Conservation (phyloP, 2,329 filamentous ascomycete genomes). For the Pseudofabraea citricarpa region DNA sequence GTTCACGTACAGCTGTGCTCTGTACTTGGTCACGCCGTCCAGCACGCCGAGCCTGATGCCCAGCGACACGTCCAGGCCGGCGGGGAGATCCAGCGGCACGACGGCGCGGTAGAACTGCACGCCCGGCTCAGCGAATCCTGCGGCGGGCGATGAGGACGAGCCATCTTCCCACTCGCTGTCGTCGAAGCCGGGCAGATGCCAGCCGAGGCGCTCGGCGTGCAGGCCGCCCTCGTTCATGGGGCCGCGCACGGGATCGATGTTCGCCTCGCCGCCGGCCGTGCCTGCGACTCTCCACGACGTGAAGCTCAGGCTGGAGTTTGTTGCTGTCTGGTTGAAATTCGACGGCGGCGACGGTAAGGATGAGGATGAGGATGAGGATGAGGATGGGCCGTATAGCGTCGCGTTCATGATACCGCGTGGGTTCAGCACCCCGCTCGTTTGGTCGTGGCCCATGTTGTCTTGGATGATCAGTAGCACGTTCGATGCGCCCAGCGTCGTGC, state of each 20-base stretch:
- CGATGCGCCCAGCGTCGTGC: constrained; percentile 31
- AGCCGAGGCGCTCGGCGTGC: constrained; percentile 51
- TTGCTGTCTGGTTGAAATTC: too few relatives aligned
- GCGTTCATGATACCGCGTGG: constrained; percentile 49
- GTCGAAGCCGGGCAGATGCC: constrained; percentile 53
- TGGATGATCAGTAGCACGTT: constrained; percentile 52
- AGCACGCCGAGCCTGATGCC: constrained; percentile 48
- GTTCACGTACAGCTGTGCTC: constrained; percentile 57
- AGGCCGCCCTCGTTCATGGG: constrained; percentile 54
- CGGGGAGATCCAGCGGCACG: constrained; percentile 44
- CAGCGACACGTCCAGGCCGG: constrained; percentile 49
- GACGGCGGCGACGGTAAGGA: too few relatives aligned
- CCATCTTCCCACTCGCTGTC: constrained; percentile 37
- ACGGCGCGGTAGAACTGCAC: constrained; percentile 52
- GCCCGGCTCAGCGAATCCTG: constrained; percentile 43
- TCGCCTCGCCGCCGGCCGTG: constrained; percentile 45
- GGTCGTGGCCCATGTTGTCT: constrained; percentile 56
- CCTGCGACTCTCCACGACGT: constrained; percentile 52
- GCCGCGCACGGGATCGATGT: constrained; percentile 51
- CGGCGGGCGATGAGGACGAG: constrained; percentile 17
- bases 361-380: too few relatives aligned
- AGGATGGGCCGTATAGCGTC: constrained; percentile 38
- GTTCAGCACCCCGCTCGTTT: constrained; percentile 41
- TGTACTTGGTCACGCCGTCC: constrained; percentile 33
- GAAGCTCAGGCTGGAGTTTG: too few relatives aligned